These are phyloP conservation scores for Cynara cardunculus DNA, from an alignment of 129 eudicot species.

Conservation along the genomic window DNA sequence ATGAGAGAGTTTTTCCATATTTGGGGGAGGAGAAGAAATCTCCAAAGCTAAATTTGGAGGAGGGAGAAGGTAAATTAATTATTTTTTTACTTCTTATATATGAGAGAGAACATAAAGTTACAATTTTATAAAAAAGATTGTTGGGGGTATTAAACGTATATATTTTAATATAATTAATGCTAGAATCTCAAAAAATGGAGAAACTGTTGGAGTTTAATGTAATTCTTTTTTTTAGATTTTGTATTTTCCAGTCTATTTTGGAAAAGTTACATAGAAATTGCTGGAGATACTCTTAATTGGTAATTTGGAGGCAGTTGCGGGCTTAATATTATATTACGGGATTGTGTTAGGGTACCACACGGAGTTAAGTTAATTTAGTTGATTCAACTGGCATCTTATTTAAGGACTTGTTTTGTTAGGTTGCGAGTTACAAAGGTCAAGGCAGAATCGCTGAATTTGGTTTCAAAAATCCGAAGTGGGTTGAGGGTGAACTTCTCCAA, in stretches of 20 bases:
- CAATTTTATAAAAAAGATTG: not conserved
- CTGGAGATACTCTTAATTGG: not conserved
- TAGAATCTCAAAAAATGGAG: not conserved
- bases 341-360: not conserved
- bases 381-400: not conserved
- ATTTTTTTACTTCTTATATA: not conserved
- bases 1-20: too few relatives aligned
- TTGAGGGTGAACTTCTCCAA: slow-evolving; percentile 95
- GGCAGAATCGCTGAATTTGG: slow-evolving; percentile 97
- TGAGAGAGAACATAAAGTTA: not conserved
- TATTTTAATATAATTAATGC: not conserved
- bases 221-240: not conserved
- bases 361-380: not conserved
- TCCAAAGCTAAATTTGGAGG: too few relatives aligned
- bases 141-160: not conserved
- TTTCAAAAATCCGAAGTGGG: slow-evolving; percentile 86
- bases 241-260: not conserved
- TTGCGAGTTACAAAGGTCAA: slow-evolving; percentile 86
- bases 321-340: not conserved
- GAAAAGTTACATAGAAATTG: not conserved
- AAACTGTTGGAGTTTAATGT: not conserved
- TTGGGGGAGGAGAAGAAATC: too few relatives aligned
- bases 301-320: not conserved
- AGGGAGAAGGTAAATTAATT: too few relatives aligned
- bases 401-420: slow-evolving; percentile 38